phyloP scores from a whole-genome alignment of 441 rosid species.

The Populus tomentosa region DNA sequence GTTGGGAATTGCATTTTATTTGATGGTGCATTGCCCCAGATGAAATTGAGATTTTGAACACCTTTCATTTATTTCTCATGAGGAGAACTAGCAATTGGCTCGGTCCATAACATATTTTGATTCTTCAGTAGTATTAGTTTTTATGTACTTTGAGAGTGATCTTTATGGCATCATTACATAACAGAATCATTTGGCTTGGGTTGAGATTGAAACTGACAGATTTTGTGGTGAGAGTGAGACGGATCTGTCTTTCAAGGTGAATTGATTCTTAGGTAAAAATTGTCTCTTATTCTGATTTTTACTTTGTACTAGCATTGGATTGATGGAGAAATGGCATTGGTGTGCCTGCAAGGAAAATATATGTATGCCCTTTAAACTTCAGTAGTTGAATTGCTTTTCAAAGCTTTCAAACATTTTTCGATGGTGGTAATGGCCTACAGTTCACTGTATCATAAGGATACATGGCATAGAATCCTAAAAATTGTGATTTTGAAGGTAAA shows the following conservation, averaged over 20 bases:
- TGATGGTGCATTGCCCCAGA: slow-evolving; percentile 11
- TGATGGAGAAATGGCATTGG: background rate
- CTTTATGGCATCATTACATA: background rate
- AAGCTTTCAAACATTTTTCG: slow-evolving; percentile 7
- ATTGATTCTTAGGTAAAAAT: background rate
- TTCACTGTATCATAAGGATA: background rate
- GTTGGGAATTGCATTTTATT: slow-evolving; percentile 9
- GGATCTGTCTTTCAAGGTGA: background rate
- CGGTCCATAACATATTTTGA: slow-evolving; percentile 12
- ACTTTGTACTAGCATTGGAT: background rate
- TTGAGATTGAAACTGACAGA: slow-evolving; percentile 10
- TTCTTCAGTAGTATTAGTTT: slow-evolving; percentile 8
- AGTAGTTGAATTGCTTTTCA: slow-evolving; percentile 9
- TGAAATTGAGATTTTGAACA: slow-evolving; percentile 3
- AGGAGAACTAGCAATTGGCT: slow-evolving; percentile 17
- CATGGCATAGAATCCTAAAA: background rate
- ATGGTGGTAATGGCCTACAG: background rate
- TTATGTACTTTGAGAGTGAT: slow-evolving; percentile 14
- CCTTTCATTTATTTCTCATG: background rate
- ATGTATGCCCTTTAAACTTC: background rate
- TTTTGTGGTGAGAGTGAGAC: background rate
- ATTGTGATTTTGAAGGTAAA: background rate
- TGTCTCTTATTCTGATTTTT: slow-evolving; percentile 1
- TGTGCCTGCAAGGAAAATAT: background rate
- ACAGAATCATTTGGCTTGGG: slow-evolving; percentile 5